Base-by-base conservation (phyloP, 805 yeast species). In the Candida broadrunensis region DNA sequence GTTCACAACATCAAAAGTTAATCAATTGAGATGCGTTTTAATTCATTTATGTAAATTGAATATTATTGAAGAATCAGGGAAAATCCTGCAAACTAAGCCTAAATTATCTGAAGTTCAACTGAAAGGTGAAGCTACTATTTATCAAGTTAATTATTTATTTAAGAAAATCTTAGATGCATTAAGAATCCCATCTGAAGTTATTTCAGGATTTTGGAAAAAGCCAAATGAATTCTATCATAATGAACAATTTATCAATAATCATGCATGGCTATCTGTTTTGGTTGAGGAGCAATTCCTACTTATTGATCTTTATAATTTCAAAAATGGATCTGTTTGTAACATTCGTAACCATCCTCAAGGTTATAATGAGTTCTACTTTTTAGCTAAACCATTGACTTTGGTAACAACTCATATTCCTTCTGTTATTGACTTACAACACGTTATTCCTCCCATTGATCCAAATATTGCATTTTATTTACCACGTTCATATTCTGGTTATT, bases 391-490 rank as follows among this genome's bases (percentile, higher is more conserved):
- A 1, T 63, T 81, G 40, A 77, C 81, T 42, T 56, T 88, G 32
- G 77, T 93, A 13, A 84, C 83, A 47, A 85, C 97, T 0, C 99
- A 93, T 60, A 80, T 88, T 35, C 98, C 99, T 12, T 72, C 80
- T 14, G 80, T 80, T 43, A 79, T 79, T 33, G 83, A 79, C 44
- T 83, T 86, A 48, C 99, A 93, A 61, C 96, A 87, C 63, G 78
- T 91, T 16, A 73, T 78, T 23, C 98, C 97, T 3, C 87, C 95
- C 2, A 67, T 91, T 45, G 90, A 87, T 46, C 84, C 85, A 26
- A 73, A 80, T 48, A 78, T 84, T 17, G 90, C 93, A 13, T 72
- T 88, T 43, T 79, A 88, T 35, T 67, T 91, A 36, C 99, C 99
- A 0, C 76, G 95, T 23, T 78, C 84, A n/a, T 86, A 88, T 54